phyloP scores from a whole-genome alignment of 2,329 filamentous ascomycete genomes.

The Diaporthe sp. region DNA sequence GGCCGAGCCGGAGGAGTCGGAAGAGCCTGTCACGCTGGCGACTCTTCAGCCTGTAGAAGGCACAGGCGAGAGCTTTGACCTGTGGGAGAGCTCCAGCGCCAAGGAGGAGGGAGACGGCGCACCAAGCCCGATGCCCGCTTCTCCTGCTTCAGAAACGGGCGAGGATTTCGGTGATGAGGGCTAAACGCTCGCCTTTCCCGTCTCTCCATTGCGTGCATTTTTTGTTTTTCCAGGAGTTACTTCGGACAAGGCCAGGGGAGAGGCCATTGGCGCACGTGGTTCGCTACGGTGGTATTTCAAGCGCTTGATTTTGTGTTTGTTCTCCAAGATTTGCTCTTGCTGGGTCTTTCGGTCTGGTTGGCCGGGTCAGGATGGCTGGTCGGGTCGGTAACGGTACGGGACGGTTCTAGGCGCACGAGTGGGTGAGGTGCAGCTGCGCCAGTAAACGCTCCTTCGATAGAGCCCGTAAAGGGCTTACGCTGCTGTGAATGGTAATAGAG shows the following conservation, averaged over 20 bases:
- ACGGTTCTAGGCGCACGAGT: conserved; percentile 3
- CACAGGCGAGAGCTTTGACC: conserved; percentile 70
- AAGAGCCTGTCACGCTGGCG: conserved; percentile 52
- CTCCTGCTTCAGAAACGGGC: conserved; percentile 25
- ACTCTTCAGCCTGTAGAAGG: conserved; percentile 67
- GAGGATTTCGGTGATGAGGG: conserved; percentile 19
- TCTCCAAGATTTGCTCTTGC: not conserved
- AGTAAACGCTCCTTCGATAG: not conserved
- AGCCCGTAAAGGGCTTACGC: not conserved
- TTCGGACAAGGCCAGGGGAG: not conserved
- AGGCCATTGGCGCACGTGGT: not conserved
- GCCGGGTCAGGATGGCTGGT: not conserved
- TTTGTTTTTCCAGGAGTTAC: conserved; percentile 12
- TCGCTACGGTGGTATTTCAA: not conserved
- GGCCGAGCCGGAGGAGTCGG: not conserved
- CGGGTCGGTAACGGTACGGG: not conserved
- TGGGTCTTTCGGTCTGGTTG: not conserved
- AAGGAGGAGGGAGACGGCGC: conserved; percentile 62
- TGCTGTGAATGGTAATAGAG: conserved; percentile 21
- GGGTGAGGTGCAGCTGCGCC: not conserved
- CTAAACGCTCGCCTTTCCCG: not conserved
- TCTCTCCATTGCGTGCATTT: not conserved
- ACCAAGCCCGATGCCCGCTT: conserved; percentile 29
- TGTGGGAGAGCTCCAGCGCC: conserved; percentile 77
- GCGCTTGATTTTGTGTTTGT: conserved; percentile 14